Conservation (phyloP, 768 basidiomycete species). For the Rubroboletus satanas region DNA sequence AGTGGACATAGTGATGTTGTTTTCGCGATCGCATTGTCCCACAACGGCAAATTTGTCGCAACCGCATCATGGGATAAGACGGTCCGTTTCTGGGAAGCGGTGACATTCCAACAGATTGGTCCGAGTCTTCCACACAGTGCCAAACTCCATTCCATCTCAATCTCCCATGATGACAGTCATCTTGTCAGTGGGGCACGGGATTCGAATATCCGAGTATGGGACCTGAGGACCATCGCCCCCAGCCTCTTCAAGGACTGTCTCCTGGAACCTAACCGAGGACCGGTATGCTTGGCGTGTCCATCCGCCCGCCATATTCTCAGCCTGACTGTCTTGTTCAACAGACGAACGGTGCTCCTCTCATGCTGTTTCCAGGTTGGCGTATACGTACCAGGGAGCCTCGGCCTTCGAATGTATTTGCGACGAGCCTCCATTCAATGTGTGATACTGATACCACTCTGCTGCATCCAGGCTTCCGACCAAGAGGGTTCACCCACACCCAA, state of each 20-base stretch:
- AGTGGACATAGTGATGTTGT: slow-evolving; percentile 19
- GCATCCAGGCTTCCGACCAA: not conserved
- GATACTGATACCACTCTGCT: not conserved
- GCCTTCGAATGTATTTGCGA: not conserved
- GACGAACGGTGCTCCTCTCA: not conserved
- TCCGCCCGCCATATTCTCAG: too few relatives aligned
- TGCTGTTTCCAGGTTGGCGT: not conserved
- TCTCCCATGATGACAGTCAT: slow-evolving; percentile 13
- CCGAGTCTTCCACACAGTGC: slow-evolving; percentile 14
- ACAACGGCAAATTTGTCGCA: slow-evolving; percentile 17
- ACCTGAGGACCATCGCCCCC: slow-evolving; percentile 10
- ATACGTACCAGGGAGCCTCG: not conserved
- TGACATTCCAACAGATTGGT: slow-evolving; percentile 15
- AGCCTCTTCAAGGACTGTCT: slow-evolving; percentile 11
- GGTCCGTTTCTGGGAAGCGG: slow-evolving; percentile 26
- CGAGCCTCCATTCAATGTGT: not conserved
- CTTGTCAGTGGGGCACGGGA: slow-evolving; percentile 20
- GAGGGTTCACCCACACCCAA: not conserved
- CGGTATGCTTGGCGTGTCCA: slow-evolving; percentile 2
- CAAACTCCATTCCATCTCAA: slow-evolving; percentile 8
- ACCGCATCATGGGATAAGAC: slow-evolving; percentile 30
- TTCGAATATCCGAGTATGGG: slow-evolving; percentile 13
- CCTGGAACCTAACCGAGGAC: slow-evolving; percentile 11
- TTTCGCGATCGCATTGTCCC: slow-evolving; percentile 20
- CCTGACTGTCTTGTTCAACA: not conserved